Percentiles rank a stretch among this genome's conserved stretches.
Evolutionary conservation across 2,329 filamentous ascomycete species (phyloP).

Genomic region (Fusarium cicatricum): DNA sequence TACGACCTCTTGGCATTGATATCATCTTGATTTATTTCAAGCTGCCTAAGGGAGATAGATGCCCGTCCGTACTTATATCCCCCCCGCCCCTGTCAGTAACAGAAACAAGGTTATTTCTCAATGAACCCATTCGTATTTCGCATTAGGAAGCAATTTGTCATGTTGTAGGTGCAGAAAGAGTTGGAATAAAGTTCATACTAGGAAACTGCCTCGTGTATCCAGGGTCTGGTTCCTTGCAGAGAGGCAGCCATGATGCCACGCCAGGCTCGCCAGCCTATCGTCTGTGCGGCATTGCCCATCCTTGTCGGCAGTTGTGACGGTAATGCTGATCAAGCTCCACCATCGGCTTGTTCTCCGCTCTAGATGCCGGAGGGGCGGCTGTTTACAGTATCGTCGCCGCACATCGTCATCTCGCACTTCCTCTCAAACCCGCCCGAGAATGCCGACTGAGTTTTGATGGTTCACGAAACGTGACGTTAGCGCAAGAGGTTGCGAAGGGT

Average conservation of each 20-base stretch:
- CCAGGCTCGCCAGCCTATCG: constrained; percentile 9
- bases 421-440: not conserved
- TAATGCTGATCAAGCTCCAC: no score
- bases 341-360: constrained; percentile 17
- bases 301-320: constrained; percentile 30
- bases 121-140: not conserved
- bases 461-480: constrained; percentile 4
- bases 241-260: no score
- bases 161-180: not conserved
- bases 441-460: no score
- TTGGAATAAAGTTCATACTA: constrained; percentile 14
- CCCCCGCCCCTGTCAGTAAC: no score
- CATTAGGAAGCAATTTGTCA: not conserved
- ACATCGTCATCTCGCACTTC: constrained; percentile 26
- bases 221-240: constrained; percentile 12
- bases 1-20: not conserved
- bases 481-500: not conserved
- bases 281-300: constrained; percentile 13
- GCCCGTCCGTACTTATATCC: no score
- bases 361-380: constrained; percentile 17
- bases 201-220: constrained; percentile 27
- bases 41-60: not conserved
- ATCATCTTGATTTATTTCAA: not conserved
- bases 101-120: not conserved
- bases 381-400: constrained; percentile 25